These are phyloP conservation scores for Boletales sp. DNA, from an alignment of 768 basidiomycete species.

Conservation along the genomic window DNA sequence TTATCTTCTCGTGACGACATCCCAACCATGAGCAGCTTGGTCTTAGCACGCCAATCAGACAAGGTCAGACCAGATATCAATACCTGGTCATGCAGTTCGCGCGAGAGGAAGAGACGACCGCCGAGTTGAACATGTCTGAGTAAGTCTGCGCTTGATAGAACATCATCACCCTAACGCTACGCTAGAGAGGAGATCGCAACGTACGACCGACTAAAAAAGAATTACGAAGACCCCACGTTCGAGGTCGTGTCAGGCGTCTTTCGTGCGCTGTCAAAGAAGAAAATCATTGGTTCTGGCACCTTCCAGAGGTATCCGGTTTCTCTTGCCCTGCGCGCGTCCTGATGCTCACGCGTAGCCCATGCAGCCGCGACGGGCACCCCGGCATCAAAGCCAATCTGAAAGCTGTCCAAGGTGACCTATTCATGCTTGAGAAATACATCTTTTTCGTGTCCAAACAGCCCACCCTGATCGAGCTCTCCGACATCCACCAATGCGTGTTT, in stretches of 20 bases:
- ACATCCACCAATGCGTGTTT: constrained; percentile 88
- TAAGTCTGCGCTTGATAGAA: constrained; percentile 37
- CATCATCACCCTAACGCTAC: not conserved
- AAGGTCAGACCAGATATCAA: constrained; percentile 97
- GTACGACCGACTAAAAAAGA: constrained; percentile 83
- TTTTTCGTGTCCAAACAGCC: constrained; percentile 98
- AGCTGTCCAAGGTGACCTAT: constrained; percentile 93
- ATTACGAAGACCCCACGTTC: constrained; percentile 93
- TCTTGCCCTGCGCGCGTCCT: not conserved
- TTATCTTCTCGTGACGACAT: not conserved
- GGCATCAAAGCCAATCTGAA: constrained; percentile 99
- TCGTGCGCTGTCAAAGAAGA: constrained; percentile 85
- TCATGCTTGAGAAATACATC: constrained; percentile 96
- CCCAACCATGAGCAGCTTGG: constrained; percentile 58
- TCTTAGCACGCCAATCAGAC: constrained; percentile 88
- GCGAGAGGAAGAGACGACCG: constrained; percentile 95
- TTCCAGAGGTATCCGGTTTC: constrained; percentile 70
- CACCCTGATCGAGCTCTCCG: constrained; percentile 81
- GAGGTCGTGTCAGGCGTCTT: constrained; percentile 94
- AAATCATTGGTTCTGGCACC: constrained; percentile 81
- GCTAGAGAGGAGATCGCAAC: constrained; percentile 70
- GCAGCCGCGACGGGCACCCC: constrained; percentile 82
- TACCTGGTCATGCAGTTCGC: constrained; percentile 98
- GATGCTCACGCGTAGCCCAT: not conserved
- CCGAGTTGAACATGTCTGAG: constrained; percentile 92